Evolutionary conservation across 148 eudicot genomes (phyloP).

Genomic region (Fallopia convolvulus): DNA sequence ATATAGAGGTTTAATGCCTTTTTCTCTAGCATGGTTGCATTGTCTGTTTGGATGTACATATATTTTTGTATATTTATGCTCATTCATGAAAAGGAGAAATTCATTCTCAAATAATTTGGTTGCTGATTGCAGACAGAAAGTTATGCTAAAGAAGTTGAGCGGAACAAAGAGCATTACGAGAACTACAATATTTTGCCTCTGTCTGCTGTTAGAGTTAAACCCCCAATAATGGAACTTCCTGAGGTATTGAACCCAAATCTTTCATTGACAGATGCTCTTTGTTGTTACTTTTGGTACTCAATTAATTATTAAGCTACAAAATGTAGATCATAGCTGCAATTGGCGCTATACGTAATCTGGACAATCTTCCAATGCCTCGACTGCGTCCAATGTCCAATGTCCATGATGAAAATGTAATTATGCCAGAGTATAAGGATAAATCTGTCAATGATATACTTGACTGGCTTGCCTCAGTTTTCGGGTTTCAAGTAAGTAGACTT

Average conservation of each 20-base stretch:
- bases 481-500: constrained; percentile 65
- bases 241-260: constrained; percentile 44
- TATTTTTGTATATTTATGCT: background rate
- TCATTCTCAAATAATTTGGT: background rate
- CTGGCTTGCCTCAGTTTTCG: constrained; percentile 81
- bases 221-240: constrained; percentile 92
- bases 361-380: constrained; percentile 60
- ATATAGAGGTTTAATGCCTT: constrained; percentile 57
- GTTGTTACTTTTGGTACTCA: background rate
- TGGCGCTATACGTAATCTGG: constrained; percentile 55
- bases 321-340: constrained; percentile 82
- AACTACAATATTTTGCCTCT: constrained; percentile 93
- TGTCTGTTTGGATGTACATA: background rate
- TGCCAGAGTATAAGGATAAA: constrained; percentile 54
- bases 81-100: background rate
- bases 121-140: constrained; percentile 43
- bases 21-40: background rate
- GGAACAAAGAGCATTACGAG: constrained; percentile 61
- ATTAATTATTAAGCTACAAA: background rate
- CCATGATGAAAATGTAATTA: constrained; percentile 31
- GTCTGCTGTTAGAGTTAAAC: constrained; percentile 68
- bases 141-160: constrained; percentile 84
- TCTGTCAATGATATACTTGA: constrained; percentile 68
- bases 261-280: background rate
- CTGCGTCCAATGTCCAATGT: constrained; percentile 17